phyloP scores from a whole-genome alignment of 2,329 filamentous ascomycete species.

The Fusarium gaditjirri region DNA sequence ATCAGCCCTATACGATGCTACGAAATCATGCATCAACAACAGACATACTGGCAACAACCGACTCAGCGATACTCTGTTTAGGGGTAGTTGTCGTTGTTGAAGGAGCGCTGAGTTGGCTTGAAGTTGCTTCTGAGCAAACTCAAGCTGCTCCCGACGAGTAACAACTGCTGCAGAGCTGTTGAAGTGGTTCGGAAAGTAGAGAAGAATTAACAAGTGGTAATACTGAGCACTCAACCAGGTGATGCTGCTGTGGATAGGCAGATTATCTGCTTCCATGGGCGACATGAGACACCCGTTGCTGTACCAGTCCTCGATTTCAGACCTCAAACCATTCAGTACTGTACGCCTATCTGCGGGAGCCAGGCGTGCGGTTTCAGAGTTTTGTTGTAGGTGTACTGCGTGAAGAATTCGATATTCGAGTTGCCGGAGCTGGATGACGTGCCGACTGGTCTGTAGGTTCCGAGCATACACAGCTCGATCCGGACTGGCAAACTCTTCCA shows the following conservation, averaged over 20 bases:
- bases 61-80: constrained; percentile 56
- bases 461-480: constrained; percentile 52
- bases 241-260: constrained; percentile 57
- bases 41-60: constrained; percentile 53
- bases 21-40: constrained; percentile 50
- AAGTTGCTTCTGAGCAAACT: constrained; percentile 55
- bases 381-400: constrained; percentile 49
- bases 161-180: constrained; percentile 49
- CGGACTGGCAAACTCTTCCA: constrained; percentile 57
- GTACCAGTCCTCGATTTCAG: constrained; percentile 60
- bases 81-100: constrained; percentile 55
- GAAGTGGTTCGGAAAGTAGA: constrained; percentile 56
- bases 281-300: constrained; percentile 57
- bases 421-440: constrained; percentile 57
- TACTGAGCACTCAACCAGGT: constrained; percentile 57
- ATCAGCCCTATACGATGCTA: constrained; percentile 24
- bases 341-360: constrained; percentile 48
- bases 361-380: constrained; percentile 45
- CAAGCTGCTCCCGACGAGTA: constrained; percentile 49
- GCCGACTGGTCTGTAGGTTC: constrained; percentile 56
- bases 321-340: constrained; percentile 49
- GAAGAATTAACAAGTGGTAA: constrained; percentile 56
- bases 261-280: constrained; percentile 55
- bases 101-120: constrained; percentile 55
- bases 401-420: constrained; percentile 55